Conservation (phyloP, 345 rosid species). For the Eucalyptus sp. region DNA sequence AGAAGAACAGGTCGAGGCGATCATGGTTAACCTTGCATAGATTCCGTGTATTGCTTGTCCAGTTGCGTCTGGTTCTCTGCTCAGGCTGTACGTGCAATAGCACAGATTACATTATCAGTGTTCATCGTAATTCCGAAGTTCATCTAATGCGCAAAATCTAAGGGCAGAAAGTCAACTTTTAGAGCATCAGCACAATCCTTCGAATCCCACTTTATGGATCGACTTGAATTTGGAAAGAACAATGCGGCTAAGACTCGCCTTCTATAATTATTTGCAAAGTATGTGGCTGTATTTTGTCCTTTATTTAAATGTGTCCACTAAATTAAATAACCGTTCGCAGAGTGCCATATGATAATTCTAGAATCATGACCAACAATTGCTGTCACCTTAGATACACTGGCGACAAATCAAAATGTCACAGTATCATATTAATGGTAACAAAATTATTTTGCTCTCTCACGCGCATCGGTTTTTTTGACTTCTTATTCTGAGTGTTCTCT, state of each 20-base stretch:
- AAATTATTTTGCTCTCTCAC: background rate
- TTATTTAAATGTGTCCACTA: background rate
- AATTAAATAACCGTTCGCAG: background rate
- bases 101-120: background rate
- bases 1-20: too few relatives aligned
- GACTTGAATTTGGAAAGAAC: background rate
- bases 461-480: too few relatives aligned
- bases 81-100: background rate
- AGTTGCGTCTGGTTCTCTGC: background rate
- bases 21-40: too few relatives aligned
- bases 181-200: background rate
- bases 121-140: background rate
- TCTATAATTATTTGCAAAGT: background rate
- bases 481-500: too few relatives aligned
- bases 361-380: background rate
- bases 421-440: background rate
- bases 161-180: background rate
- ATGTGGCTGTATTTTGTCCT: background rate
- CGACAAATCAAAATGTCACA: background rate
- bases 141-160: background rate
- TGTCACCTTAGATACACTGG: background rate
- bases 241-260: background rate
- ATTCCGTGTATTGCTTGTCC: too few relatives aligned
- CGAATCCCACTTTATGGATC: background rate
- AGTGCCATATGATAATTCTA: background rate